Base-by-base conservation (phyloP, 768 basidiomycete species). In the Paxillus involutus region DNA sequence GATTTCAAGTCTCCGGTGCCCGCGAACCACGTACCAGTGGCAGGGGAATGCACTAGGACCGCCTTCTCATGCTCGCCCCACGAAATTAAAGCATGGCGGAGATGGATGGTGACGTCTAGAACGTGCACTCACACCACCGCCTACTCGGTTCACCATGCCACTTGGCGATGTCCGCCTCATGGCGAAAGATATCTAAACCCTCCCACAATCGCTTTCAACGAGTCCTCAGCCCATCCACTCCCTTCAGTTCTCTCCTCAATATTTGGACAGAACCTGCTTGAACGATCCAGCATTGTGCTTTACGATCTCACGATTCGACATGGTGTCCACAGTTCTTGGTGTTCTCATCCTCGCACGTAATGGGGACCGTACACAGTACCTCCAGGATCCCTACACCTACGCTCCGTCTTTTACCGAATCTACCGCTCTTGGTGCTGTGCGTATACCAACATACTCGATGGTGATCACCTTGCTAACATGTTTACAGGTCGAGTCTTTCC, bases 271-370 rank as follows among this genome's bases (percentile, higher is more conserved):
- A 26, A 44, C 37, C 26, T 47, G 32, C 56, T 30, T 29, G 26
- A 36, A 46, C 16, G 1, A 37, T 37, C 45, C n/a, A 11, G 29
- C 4, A 24, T 44, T 33, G 19, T 17, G 30, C 49, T 16, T 44
- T 19, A 24, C 50, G 37, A 21, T 42, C 52, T 57, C 30, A 65
- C 63, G 47, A 68, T 45, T 45, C 53, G 14, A 58, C 41, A 66
- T 57, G 59, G 59, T 55, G 42, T 51, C 66, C 39, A 57, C 17
- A 53, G 83, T 91, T 58, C 85, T 86, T 60, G 89, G 89, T 69
- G 86, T 87, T 59, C 80, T 91, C 62, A 77, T 89, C 69, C 77
- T 91, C 66, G 85, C 86, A 56, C 82, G 87, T 61, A 89, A 86
- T 63, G 89, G 89, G 53, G 89, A 89, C 72, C 83, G 88, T 58